phyloP scores from a whole-genome alignment of 2,329 filamentous ascomycete genomes.

The Pseudogymnoascus sp. region DNA sequence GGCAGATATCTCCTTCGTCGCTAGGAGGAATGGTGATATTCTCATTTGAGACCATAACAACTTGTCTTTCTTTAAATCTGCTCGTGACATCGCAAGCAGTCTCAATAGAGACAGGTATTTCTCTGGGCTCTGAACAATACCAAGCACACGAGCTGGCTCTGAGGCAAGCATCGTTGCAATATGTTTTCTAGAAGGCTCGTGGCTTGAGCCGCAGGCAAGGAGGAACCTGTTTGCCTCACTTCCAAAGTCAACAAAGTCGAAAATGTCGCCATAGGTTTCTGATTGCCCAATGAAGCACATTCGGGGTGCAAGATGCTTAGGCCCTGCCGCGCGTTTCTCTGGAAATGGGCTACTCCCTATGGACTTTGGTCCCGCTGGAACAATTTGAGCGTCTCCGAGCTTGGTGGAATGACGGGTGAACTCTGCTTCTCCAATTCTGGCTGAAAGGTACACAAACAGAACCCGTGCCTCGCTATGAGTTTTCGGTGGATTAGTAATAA shows the following conservation, averaged over 20 bases:
- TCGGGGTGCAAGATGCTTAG: slow-evolving; percentile 56
- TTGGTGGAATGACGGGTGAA: slow-evolving; percentile 45
- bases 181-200: slow-evolving; percentile 79
- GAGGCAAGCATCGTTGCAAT: slow-evolving; percentile 74
- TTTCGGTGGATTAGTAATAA: slow-evolving; percentile 64
- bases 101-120: slow-evolving; percentile 81
- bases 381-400: slow-evolving; percentile 57
- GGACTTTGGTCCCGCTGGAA: slow-evolving; percentile 50
- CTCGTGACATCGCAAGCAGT: slow-evolving; percentile 65
- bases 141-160: slow-evolving; percentile 74
- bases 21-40: slow-evolving; percentile 67
- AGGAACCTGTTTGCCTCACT: slow-evolving; percentile 80
- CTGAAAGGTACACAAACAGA: slow-evolving; percentile 77
- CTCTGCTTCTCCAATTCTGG: slow-evolving; percentile 64
- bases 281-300: slow-evolving; percentile 72
- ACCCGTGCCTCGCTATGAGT: slow-evolving; percentile 56
- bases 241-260: slow-evolving; percentile 95
- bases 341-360: slow-evolving; percentile 20
- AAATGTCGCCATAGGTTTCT: slow-evolving; percentile 71
- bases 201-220: slow-evolving; percentile 80
- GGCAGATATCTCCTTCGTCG: slow-evolving; percentile 60
- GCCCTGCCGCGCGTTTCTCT: slow-evolving; percentile 34
- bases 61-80: slow-evolving; percentile 67
- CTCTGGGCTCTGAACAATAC: slow-evolving; percentile 69
- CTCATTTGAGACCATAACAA: slow-evolving; percentile 70